These are phyloP conservation scores for Fusarium stilboides DNA, from an alignment of 2,329 filamentous ascomycete genomes.

Conservation along the genomic window DNA sequence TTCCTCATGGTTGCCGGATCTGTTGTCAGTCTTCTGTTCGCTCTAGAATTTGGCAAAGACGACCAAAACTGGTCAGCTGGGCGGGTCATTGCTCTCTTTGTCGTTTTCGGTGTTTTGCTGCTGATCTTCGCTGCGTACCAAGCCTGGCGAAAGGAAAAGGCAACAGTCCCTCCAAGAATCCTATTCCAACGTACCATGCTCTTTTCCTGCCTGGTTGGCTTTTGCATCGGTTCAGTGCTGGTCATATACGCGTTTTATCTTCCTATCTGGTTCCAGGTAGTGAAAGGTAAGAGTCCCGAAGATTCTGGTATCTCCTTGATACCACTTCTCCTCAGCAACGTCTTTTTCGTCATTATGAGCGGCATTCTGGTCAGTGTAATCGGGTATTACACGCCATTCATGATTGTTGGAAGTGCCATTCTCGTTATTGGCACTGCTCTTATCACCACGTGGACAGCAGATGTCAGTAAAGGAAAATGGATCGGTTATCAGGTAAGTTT, in stretches of 20 bases:
- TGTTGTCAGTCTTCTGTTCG: conserved; percentile 21
- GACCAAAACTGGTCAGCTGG: conserved; percentile 5
- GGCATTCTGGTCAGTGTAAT: conserved; percentile 17
- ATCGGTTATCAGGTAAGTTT: conserved; percentile 27
- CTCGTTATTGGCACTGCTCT: conserved; percentile 12
- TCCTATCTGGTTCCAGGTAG: conserved; percentile 31
- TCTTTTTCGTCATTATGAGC: conserved; percentile 16
- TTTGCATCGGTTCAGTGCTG: conserved; percentile 5
- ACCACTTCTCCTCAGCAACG: conserved; percentile 7
- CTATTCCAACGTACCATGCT: conserved; percentile 10
- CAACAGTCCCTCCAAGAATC: conserved; percentile 12
- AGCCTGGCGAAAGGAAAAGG: conserved; percentile 21
- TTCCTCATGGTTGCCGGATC: conserved; percentile 29
- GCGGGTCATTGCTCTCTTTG: conserved; percentile 12
- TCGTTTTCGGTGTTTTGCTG: conserved; percentile 8
- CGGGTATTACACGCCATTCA: conserved; percentile 25
- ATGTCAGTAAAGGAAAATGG: conserved; percentile 4
- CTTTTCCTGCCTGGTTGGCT: neutral
- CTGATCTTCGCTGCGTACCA: conserved; percentile 17
- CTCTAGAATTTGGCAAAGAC: conserved; percentile 27
- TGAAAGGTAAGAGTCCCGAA: conserved; percentile 10
- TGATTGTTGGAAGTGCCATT: conserved; percentile 7
- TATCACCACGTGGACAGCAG: conserved; percentile 22
- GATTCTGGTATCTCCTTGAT: conserved; percentile 23
- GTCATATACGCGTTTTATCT: conserved; percentile 27